Conservation (phyloP, 2,329 filamentous ascomycete species). For the Cercospora citrullina region DNA sequence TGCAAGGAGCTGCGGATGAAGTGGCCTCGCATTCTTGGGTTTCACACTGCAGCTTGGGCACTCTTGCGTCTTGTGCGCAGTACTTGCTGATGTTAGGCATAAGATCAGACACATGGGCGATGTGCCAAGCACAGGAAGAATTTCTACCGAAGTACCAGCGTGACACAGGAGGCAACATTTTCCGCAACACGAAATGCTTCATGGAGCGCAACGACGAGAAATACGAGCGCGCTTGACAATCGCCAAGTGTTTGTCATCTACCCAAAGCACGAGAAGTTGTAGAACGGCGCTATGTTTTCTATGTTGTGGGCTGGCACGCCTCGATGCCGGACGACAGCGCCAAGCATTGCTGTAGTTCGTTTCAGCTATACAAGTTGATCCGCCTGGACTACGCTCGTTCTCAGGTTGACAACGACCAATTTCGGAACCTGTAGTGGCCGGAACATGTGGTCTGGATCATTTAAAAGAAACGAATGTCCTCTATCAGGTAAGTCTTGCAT, state of each 20-base stretch:
- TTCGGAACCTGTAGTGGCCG: not conserved
- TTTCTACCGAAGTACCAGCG: not conserved
- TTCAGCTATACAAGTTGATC: constrained; percentile 7
- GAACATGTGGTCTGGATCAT: not conserved
- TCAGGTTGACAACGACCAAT: not conserved
- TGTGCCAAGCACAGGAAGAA: not conserved
- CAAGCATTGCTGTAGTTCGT: constrained; percentile 2
- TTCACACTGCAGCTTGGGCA: not conserved
- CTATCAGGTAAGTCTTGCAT: not conserved
- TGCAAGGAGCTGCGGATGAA: not conserved
- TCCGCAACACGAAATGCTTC: not conserved
- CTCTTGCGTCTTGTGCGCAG: not conserved
- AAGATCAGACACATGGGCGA: not conserved
- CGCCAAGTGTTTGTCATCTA: not conserved
- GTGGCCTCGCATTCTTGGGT: too few relatives aligned
- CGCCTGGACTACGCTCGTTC: not conserved
- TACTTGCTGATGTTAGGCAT: not conserved
- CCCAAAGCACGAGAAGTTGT: not conserved
- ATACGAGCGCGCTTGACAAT: not conserved
- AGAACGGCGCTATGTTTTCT: not conserved
- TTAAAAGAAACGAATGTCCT: not conserved
- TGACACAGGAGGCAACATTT: not conserved
- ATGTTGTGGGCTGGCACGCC: not conserved
- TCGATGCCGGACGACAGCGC: not conserved
- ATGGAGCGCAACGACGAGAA: not conserved